phyloP scores from a whole-genome alignment of 495 filamentous ascomycete species.

The Aspergillus conjunctus region DNA sequence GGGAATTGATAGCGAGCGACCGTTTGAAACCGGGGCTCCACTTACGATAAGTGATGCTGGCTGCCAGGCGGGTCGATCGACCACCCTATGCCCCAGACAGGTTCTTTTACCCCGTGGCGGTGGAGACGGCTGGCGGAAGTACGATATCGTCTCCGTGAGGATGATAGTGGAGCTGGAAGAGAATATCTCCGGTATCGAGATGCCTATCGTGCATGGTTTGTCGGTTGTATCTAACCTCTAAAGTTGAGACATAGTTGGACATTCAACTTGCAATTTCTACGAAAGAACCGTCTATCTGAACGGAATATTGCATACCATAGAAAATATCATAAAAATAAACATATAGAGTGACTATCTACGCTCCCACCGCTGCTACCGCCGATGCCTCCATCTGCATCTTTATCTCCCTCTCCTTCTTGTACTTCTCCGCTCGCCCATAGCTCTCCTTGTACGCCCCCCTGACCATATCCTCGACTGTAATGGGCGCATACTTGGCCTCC shows the following conservation, averaged over 20 bases:
- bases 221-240: too few relatives aligned
- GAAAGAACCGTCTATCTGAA: too few relatives aligned
- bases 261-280: too few relatives aligned
- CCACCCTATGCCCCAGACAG: not conserved
- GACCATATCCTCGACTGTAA: constrained; percentile 45
- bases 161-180: too few relatives aligned
- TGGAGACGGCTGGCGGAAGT: too few relatives aligned
- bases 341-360: constrained; percentile 10
- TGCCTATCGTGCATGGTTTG: too few relatives aligned
- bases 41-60: not conserved
- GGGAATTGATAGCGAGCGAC: not conserved
- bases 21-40: not conserved
- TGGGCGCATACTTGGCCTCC: constrained; percentile 49
- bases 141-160: too few relatives aligned
- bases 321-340: not conserved
- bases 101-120: not conserved
- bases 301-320: not conserved
- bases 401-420: constrained; percentile 32
- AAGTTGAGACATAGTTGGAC: too few relatives aligned
- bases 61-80: too few relatives aligned
- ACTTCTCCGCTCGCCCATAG: constrained; percentile 39
- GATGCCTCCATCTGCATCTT: constrained; percentile 17
- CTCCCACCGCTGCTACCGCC: constrained; percentile 22
- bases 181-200: too few relatives aligned
- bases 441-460: constrained; percentile 37